Evolutionary conservation across 768 basidiomycete genomes (phyloP).

Genomic region (Porpolomopsis calyptriformis): DNA sequence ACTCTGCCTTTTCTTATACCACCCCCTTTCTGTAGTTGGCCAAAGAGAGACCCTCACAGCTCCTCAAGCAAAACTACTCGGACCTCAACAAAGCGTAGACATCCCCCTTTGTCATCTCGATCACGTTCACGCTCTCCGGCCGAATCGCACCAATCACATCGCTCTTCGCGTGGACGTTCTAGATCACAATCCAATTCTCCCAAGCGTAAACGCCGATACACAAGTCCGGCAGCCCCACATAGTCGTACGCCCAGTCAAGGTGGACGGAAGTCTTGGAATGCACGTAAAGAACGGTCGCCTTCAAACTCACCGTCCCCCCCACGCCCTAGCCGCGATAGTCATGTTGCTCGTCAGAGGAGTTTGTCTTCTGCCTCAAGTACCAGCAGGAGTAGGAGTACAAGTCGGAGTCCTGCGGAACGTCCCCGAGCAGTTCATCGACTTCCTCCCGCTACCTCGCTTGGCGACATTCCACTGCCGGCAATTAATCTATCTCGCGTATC

Average conservation of each 20-base stretch:
- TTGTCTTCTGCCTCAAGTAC: constrained; percentile 44
- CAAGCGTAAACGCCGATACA: constrained; percentile 43
- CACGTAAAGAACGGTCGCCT: constrained; percentile 14
- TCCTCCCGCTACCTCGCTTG: constrained; percentile 35
- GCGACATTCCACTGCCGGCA: constrained; percentile 22
- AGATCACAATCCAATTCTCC: constrained; percentile 53
- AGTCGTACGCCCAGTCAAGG: constrained; percentile 42
- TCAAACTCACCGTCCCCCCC: constrained; percentile 37
- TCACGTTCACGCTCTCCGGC: constrained; percentile 55
- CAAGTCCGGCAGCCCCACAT: constrained; percentile 35
- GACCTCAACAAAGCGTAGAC: constrained; percentile 34
- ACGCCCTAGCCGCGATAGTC: constrained; percentile 26
- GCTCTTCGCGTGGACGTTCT: constrained; percentile 56
- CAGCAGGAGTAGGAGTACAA: constrained; percentile 47
- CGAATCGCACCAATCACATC: constrained; percentile 54
- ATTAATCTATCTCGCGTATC: constrained; percentile 18
- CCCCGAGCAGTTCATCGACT: constrained; percentile 54
- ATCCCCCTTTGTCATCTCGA: constrained; percentile 39
- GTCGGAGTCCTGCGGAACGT: constrained; percentile 42
- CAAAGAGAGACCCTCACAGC: constrained; percentile 41
- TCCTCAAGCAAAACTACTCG: constrained; percentile 29
- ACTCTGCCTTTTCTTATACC: constrained; percentile 5
- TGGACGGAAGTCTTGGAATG: constrained; percentile 27
- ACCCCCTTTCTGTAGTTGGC: constrained; percentile 42
- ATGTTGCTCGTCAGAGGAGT: constrained; percentile 34